Evolutionary conservation across 495 filamentous ascomycete species (phyloP).

Genomic region (Annulohypoxylon bovei): DNA sequence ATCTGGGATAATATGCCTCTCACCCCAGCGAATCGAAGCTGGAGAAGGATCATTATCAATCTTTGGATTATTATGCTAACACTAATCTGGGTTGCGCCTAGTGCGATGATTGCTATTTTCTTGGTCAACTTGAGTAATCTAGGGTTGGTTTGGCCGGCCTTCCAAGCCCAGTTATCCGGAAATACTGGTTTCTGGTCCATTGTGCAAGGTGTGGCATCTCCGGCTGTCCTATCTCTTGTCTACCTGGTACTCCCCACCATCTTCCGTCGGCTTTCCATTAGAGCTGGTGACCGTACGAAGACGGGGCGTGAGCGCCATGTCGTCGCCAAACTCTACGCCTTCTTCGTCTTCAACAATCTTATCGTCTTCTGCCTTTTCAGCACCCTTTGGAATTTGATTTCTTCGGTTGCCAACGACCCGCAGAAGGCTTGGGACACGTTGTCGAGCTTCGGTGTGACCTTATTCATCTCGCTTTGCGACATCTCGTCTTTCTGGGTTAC

Average conservation of each 20-base stretch:
- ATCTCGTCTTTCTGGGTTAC: constrained; percentile 94
- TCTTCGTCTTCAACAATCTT: constrained; percentile 98
- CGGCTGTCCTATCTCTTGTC: constrained; percentile 86
- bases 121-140: constrained; percentile 84
- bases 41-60: constrained; percentile 79
- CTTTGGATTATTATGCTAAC: constrained; percentile 86
- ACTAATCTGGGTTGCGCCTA: constrained; percentile 90
- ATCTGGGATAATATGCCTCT: constrained; percentile 95
- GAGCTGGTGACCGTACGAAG: constrained; percentile 87
- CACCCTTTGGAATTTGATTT: constrained; percentile 76
- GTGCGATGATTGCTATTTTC: constrained; percentile 94
- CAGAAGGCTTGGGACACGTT: constrained; percentile 73
- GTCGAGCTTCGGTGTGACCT: constrained; percentile 65
- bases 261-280: constrained; percentile 83
- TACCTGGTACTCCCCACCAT: constrained; percentile 90
- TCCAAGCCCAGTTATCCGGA: constrained; percentile 68
- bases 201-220: constrained; percentile 93
- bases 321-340: constrained; percentile 87
- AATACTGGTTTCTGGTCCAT: constrained; percentile 79
- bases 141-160: constrained; percentile 80
- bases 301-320: constrained; percentile 95
- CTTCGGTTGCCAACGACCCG: constrained; percentile 67
- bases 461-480: constrained; percentile 75
- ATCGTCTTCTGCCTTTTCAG: constrained; percentile 91
- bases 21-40: constrained; percentile 69